phyloP scores from a whole-genome alignment of 129 eudicot genomes.

The carrot (Daucus carota) region DH1_v3.0 NC_030385.2:38219001-38219500 shows the following conservation, averaged over 20 bases:
- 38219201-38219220: neutral
- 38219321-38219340: neutral
- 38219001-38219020: slow-evolving; percentile 4
- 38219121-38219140: neutral
- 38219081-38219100: neutral
- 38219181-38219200: neutral
- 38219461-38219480: neutral
- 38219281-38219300: neutral
- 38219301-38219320: neutral
- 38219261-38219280: neutral
- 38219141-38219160: neutral
- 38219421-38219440: neutral
- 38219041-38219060: neutral
- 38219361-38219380: neutral
- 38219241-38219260: neutral
- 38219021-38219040: neutral
- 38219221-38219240: neutral
- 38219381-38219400: neutral
- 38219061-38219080: neutral
- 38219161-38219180: neutral
- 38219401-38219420: neutral
- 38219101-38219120: neutral
- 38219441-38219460: too few species aligned
- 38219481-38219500: neutral
- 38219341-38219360: neutral